These are phyloP conservation scores for Lactarius sanguifluus DNA, from an alignment of 768 basidiomycete genomes.

Conservation along the genomic window DNA sequence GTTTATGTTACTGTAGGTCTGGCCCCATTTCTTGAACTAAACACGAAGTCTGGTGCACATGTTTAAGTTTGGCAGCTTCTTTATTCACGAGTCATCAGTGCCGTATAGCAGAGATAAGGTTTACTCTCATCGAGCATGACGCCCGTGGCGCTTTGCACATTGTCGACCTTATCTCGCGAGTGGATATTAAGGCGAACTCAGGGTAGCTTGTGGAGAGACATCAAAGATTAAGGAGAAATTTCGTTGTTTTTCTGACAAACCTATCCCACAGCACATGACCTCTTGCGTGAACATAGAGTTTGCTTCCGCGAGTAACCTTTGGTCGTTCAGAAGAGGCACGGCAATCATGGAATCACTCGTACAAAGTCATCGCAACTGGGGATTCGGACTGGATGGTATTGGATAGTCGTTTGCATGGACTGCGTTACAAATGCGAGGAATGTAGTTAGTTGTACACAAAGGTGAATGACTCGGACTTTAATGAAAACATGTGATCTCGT, in stretches of 20 bases:
- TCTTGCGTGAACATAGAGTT: not conserved
- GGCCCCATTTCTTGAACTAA: not conserved
- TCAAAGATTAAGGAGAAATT: not conserved
- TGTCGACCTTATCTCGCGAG: not conserved
- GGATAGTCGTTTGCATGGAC: not conserved
- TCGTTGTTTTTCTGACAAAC: not conserved
- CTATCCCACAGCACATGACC: not conserved
- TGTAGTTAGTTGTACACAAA: not conserved
- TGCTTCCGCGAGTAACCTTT: not conserved
- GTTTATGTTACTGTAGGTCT: not conserved
- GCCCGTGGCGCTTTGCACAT: not conserved
- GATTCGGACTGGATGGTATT: not conserved
- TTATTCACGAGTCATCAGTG: not conserved
- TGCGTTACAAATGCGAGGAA: not conserved
- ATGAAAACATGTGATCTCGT: not conserved
- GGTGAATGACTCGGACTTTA: not conserved
- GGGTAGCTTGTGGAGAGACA: not conserved
- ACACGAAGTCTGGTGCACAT: not conserved
- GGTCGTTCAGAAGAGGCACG: not conserved
- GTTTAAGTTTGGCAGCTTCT: not conserved
- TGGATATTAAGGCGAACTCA: not conserved
- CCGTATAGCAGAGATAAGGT: not conserved
- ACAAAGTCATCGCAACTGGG: not conserved
- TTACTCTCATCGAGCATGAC: not conserved
- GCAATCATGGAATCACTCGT: not conserved